Evolutionary conservation across 495 filamentous ascomycete genomes (phyloP).

Genomic region (Sordaria brevicollis): DNA sequence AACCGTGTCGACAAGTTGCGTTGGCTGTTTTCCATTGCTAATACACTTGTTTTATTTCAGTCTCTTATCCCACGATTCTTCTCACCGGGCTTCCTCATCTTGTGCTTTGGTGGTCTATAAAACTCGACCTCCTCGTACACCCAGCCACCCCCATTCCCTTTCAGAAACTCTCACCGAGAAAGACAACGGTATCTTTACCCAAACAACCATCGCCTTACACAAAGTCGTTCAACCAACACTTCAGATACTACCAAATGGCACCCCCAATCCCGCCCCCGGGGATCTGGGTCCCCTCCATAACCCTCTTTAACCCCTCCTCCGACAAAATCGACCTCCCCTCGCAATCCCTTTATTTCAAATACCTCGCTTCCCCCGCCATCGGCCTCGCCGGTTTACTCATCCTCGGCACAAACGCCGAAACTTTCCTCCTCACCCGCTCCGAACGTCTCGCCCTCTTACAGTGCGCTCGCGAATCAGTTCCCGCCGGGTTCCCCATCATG

Average conservation of each 20-base stretch:
- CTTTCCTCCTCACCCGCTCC: constrained; percentile 52
- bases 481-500: constrained; percentile 44
- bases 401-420: constrained; percentile 56
- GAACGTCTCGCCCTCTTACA: constrained; percentile 44
- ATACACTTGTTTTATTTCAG: no score
- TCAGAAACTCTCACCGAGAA: no score
- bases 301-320: constrained; percentile 44
- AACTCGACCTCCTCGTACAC: no score
- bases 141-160: no score
- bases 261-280: constrained; percentile 29
- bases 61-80: no score
- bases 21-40: background rate
- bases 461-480: constrained; percentile 42
- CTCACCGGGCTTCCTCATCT: no score
- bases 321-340: constrained; percentile 40
- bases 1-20: background rate
- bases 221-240: background rate
- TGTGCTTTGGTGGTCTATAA: no score
- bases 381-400: constrained; percentile 50
- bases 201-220: background rate
- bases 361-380: constrained; percentile 35
- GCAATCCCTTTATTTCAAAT: constrained; percentile 43
- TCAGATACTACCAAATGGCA: background rate
- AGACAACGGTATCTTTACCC: no score
- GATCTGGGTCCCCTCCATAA: constrained; percentile 35